Evolutionary conservation across 768 basidiomycete species (phyloP), one percentile per base, ranked within the genome.

Genomic region (Pisolithus microcarpus): DNA sequence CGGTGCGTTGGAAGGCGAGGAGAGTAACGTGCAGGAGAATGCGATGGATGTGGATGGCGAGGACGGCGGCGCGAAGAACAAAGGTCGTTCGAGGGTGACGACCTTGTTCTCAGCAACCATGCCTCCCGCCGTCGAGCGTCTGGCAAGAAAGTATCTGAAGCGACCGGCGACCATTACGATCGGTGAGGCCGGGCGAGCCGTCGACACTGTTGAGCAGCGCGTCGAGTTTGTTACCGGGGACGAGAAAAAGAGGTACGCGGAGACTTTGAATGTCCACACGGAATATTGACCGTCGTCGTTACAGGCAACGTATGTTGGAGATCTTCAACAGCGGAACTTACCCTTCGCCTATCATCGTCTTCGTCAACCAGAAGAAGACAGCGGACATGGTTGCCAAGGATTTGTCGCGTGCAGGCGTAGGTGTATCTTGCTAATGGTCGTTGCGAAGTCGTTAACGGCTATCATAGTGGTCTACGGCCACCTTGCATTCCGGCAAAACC

Each of bases 281-380:
- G 23, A 26, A 58, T 60, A 31, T 58, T 52, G 16, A 49, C 7
- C 16, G 18, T 16, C 8, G 44, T 43, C 56, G 16, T 61, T 9
- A 8, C 30, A 96, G 92, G 68, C 81, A 86, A 55, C 79, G 82
- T 43, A 66, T 98, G 64, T 71, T 96, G 62, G 95, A 98, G 64
- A 91, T 98, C 56, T 83, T 99, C 69, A 91, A 94, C 73, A 85
- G 84, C 55, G 85, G 83, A 38, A 75, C 79, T 54, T 91, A 82
- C 66, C 69, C 82, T 34, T 81, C 96, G 16, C 96, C 96, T 5
- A 98, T 99, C 59, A 99, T 99, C 56, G 89, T 93, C 18, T 99
- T 98, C 70, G 94, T 97, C 74, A 98, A 98, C 67, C 94, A 98
- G 70, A 99, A 99, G 77, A 96, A 97, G 77, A 95, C 92, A 11